Base-by-base conservation (phyloP, 306 rosid genomes). In the Phaseolus lunatus region DNA sequence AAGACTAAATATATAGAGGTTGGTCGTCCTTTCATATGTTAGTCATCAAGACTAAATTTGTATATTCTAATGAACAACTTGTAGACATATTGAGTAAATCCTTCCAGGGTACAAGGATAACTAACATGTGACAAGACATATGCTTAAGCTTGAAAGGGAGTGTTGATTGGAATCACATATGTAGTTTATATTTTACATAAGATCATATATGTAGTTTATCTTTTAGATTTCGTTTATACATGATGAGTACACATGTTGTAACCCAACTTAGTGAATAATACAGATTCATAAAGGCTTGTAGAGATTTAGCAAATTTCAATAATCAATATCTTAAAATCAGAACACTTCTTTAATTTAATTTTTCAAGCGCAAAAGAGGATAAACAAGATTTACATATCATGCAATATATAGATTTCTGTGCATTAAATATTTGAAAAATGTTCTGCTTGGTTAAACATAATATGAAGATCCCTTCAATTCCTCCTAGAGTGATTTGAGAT, bases 361-460 rank as follows among this genome's bases (percentile, higher is more conserved):
- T 49, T 19, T 49, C 23, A 49, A 49, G 56, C 56, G 47, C 59
- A 64, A 78, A 53, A 35, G 68, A 66, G 31, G 53, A 64, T 31
- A 68, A 48, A 27, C 72, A 31, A 72, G 24, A 54, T 45, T 45
- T 56, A 66, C 31, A 33, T 47, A 16, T 5, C 15, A 23, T 19
- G 53, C 16, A 67, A 27, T 13, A 47, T 2, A 49, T 27, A 9
- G 27, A 73, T n/a, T 49, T 78, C 44, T 19, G n/a, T 48, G 13
- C 41, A 10, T 65, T 61, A 61, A 73, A 20, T 45, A 53, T 56
- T 71, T 29, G 9, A 61, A 71, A 44, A 31, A 47, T 27, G 50
- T 75, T 63, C 45, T 29, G n/a, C 70, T 26, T 56, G 72, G 52
- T 48, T 67, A 57, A n/a, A 57, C 27, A 37, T 72, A 67, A 33